Percentiles rank a stretch among this genome's conserved stretches.
Conservation (phyloP, 2,329 filamentous ascomycete species). For the Colletotrichum lini region DNA sequence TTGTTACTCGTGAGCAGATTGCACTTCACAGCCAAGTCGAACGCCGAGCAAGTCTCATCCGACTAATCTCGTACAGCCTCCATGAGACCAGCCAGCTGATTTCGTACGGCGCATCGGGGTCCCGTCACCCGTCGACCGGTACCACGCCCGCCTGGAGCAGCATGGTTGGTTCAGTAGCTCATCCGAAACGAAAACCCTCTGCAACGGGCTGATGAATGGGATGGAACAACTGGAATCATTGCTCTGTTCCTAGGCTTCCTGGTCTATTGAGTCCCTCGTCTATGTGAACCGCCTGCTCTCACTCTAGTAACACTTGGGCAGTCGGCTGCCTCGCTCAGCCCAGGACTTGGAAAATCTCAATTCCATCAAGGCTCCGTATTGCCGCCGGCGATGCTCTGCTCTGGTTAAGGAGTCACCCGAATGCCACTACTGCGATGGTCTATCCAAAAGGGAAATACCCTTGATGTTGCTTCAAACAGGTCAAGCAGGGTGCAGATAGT, state of each 20-base stretch:
- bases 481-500: not conserved
- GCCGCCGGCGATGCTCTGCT: not conserved
- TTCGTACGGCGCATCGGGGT: slow-evolving; percentile 4
- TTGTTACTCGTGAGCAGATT: not conserved
- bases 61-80: not conserved
- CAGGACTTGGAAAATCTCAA: not conserved
- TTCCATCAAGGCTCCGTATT: not conserved
- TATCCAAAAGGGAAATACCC: slow-evolving; percentile 10
- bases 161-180: slow-evolving; percentile 33
- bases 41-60: slow-evolving; percentile 2
- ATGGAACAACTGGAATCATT: slow-evolving; percentile 29
- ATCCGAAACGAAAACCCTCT: slow-evolving; percentile 32
- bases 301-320: not conserved
- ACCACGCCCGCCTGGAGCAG: slow-evolving; percentile 29
- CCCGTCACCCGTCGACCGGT: slow-evolving; percentile 21
- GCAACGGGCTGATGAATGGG: slow-evolving; percentile 10
- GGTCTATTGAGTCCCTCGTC: slow-evolving; percentile 2
- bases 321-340: not conserved
- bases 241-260: slow-evolving; percentile 23
- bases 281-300: slow-evolving; percentile 12
- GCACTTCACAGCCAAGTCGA: not conserved
- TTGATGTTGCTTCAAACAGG: slow-evolving; percentile 9
- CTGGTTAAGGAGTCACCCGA: not conserved
- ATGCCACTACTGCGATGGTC: not conserved
- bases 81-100: slow-evolving; percentile 3